Evolutionary conservation across 225 moss, liverwort and hornwort genomes (phyloP).

Genomic region (Pseudoscleropodium purum): DNA sequence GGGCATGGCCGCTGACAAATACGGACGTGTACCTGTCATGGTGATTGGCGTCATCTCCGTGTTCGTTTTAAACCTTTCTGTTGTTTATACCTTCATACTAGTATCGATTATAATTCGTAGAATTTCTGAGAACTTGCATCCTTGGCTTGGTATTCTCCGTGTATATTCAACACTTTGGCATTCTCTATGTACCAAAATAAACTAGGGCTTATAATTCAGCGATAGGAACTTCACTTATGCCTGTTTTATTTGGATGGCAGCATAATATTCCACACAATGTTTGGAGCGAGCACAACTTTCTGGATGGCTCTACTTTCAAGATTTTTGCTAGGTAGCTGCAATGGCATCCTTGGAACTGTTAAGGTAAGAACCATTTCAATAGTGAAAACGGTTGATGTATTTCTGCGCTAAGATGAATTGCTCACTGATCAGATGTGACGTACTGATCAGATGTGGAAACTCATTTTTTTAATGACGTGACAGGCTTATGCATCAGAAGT

Average conservation of each 20-base stretch:
- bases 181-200: background rate
- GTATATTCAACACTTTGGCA: background rate
- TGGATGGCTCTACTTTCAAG: slow-evolving; percentile 65
- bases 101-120: background rate
- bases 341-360: slow-evolving; percentile 75
- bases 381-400: background rate
- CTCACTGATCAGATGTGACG: background rate
- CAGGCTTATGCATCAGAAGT: slow-evolving; percentile 94
- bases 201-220: background rate
- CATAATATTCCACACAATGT: slow-evolving; percentile 62
- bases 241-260: slow-evolving; percentile 22
- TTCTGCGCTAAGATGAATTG: background rate
- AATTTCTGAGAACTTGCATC: background rate
- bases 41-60: slow-evolving; percentile 56
- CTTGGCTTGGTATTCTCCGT: background rate
- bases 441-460: background rate
- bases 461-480: background rate
- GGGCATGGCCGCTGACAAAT: slow-evolving; percentile 83
- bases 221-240: background rate
- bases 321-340: slow-evolving; percentile 66
- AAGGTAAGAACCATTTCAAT: slow-evolving; percentile 38
- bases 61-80: slow-evolving; percentile 30
- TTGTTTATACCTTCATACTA: background rate
- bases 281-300: slow-evolving; percentile 56
- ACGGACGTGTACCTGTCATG: slow-evolving; percentile 71